Base-by-base conservation (phyloP, 257 asterid species). In the Paraleonurus japonicus region DNA sequence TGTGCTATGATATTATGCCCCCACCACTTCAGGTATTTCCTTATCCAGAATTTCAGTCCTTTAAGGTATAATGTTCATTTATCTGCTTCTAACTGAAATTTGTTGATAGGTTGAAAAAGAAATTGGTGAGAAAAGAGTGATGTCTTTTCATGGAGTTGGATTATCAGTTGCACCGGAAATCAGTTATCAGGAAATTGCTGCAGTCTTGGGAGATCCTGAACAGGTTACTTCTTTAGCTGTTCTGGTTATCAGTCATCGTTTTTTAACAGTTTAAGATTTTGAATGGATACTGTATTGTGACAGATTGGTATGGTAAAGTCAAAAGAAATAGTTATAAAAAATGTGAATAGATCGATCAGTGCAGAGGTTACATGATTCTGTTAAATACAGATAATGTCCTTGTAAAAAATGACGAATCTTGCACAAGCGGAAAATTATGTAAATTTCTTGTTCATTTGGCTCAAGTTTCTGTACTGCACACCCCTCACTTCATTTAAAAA, bases 131-230 rank as follows among this genome's bases (percentile, higher is more conserved):
- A 85, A 84, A 81, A 81, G 98, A 82, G 60, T 81, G 60, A 83
- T 92, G 69, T 86, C 90, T 60, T 92, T 84, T 78, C 96, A 92
- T 78, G 98, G 98, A 33, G 76, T 76, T 75, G 98, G 98, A 81
- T 27, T 92, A 76, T 92, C 98, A 17, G 87, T 80, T 75, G 96
- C 81, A 33, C 86, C 88, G 11, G 72, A 71, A 69, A 76, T 92
- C 75, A 80, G 74, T 74, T 86, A 78, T 71, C 64, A 78, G 65
- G 87, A 86, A 71, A 32, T 84, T n/a, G 75, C 85, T 72, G 78
- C 88, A 55, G 73, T 90, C 55, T 65, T 71, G 55, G 85, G 81
- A 73, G 84, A 86, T 81, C 77, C 84, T 71, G 96, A 85, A 82
- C 87, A 86, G 98, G 98, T 92, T 70, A 33, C 24, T 61, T 61